Evolutionary conservation across 129 eudicot species (phyloP).

Genomic region (Flaveria trinervia): DNA sequence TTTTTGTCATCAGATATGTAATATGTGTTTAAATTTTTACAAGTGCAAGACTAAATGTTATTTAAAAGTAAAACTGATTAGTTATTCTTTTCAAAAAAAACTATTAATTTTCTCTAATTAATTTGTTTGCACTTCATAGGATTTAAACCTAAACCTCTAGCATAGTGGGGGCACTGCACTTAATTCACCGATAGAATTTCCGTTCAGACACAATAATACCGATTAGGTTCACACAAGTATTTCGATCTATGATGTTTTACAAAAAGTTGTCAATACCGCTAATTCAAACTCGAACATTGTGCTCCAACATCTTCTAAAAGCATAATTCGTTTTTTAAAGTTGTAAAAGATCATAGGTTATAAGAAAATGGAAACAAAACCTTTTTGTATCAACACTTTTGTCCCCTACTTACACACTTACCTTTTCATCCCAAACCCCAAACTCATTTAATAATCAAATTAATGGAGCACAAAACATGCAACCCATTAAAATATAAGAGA

Average conservation of each 20-base stretch:
- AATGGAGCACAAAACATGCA: constrained; percentile 21
- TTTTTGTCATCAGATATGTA: too few species aligned
- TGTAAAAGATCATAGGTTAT: not conserved
- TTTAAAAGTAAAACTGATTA: too few species aligned
- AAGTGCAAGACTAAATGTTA: too few species aligned
- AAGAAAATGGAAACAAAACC: constrained; percentile 45
- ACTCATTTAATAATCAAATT: constrained; percentile 18
- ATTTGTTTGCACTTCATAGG: too few species aligned
- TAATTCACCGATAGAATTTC: too few species aligned
- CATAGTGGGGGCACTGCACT: too few species aligned
- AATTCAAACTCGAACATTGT: not conserved
- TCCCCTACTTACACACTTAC: constrained; percentile 34
- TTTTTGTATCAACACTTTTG: constrained; percentile 37
- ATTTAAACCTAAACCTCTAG: too few species aligned
- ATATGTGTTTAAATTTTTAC: too few species aligned
- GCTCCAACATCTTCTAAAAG: not conserved
- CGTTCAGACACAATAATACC: too few species aligned
- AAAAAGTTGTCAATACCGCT: too few species aligned
- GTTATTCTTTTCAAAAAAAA: too few species aligned
- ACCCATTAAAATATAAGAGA: constrained; percentile 15
- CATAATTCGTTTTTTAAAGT: not conserved
- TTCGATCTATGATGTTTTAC: not conserved
- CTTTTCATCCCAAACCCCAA: constrained; percentile 8
- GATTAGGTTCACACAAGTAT: not conserved
- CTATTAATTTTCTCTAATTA: too few species aligned